phyloP scores from a whole-genome alignment of 2,329 filamentous ascomycete species.

The Didymellaceae sp. region DNA sequence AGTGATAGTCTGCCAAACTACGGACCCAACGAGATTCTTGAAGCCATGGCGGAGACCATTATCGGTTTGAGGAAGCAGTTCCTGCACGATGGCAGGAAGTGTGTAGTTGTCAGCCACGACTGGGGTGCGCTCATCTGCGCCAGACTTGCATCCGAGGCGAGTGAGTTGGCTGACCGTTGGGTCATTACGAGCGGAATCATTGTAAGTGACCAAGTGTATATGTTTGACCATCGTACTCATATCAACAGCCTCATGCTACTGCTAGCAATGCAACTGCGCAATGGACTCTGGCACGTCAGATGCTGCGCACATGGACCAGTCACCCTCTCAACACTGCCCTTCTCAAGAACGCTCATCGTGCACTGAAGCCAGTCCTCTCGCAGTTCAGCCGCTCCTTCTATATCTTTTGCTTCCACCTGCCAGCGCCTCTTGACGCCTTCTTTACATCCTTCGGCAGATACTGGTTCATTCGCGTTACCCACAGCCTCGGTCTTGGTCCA shows the following conservation, averaged over 20 bases:
- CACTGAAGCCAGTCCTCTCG: slow-evolving; percentile 55
- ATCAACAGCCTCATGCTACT: slow-evolving; percentile 50
- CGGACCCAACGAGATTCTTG: slow-evolving; percentile 58
- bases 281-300: slow-evolving; percentile 54
- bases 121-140: slow-evolving; percentile 62
- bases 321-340: slow-evolving; percentile 55
- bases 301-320: slow-evolving; percentile 57
- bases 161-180: slow-evolving; percentile 62
- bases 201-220: slow-evolving; percentile 47
- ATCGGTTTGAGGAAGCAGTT: slow-evolving; percentile 58
- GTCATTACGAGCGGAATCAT: slow-evolving; percentile 61
- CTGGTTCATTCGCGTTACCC: slow-evolving; percentile 54
- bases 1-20: slow-evolving; percentile 60
- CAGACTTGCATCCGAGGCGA: slow-evolving; percentile 65
- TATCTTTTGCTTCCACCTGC: slow-evolving; percentile 62
- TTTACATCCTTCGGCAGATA: slow-evolving; percentile 58
- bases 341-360: slow-evolving; percentile 52
- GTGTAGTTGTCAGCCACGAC: slow-evolving; percentile 61
- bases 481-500: slow-evolving; percentile 49
- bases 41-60: slow-evolving; percentile 61
- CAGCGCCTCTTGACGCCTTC: slow-evolving; percentile 52
- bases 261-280: slow-evolving; percentile 52
- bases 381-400: slow-evolving; percentile 61
- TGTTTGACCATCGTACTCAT: neutral
- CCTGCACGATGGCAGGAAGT: slow-evolving; percentile 29